Base-by-base conservation (phyloP, 2,329 filamentous ascomycete species). In the Botrytis medusae region DNA sequence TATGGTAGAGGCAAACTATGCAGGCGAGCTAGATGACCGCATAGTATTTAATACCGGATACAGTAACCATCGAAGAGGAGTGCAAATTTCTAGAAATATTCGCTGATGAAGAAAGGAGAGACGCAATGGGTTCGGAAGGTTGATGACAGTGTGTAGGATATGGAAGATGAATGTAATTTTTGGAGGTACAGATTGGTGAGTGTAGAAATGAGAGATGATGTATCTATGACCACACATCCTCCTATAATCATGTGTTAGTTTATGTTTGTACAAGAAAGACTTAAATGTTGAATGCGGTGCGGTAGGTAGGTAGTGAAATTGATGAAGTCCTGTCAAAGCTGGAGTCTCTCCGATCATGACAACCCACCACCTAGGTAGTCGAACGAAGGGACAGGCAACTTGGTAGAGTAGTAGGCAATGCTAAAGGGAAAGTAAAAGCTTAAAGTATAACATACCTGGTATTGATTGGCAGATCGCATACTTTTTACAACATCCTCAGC, bases 401-500 rank as follows among this genome's bases (percentile, higher is more conserved):
- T 34, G 7, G 25, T 34, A 7, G 20, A 48, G 62, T 20, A 40
- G 42, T 32, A 61, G 61, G 40, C 2, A 57, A 61, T 61, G 57
- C 6, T 25, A 54, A 44, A 44, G 67, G 62, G 25, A 44, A 61
- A 37, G 22, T 46, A 61, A 67, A 25, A 22, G 2, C 10, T 40
- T 4, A 57, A 42, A 54, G 29, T 16, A 46, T 29, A 62, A 69
- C 80, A 73, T 88, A 91, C 96, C 88, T 99, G 97, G 86, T 99
- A 99, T 83, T 96, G 93, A 83, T 97, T 98, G 77, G 92, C 91
- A 77, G 93, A 91, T 81, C 96, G 91, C 95, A 99, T 98, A 79
- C 91, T 91, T 89, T 98, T 99, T 75, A 99, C 94, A 80, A 98
- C 91, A 81, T 98, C 95, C 84, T 99, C 96, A 22, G 90, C 96